Evolutionary conservation across 2,329 filamentous ascomycete genomes (phyloP), one percentile per base, ranked within the genome.

Genomic region (Cercospora janseana): DNA sequence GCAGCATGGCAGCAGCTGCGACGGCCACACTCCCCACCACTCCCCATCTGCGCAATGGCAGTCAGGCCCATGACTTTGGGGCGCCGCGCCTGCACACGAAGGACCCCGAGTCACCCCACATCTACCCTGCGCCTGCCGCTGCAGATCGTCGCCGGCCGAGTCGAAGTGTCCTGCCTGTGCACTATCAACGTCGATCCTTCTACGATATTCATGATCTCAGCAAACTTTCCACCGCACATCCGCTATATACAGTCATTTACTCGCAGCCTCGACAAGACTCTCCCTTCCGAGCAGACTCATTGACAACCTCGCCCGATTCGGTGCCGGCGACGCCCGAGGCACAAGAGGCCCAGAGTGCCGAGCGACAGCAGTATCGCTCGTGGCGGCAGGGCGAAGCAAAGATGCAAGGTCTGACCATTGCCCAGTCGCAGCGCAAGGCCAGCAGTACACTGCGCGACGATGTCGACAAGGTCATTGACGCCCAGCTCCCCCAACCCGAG

Each of bases 381-480:
- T 77, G 75, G 75, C 67, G 75, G 21, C 66, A 72, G 59, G 75
- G 75, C 13, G 72, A 76, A 51, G 72, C 73, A 4, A 70, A 69
- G 49, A 58, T 74, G 57, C 57, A 63, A 10, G 66, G 67, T 38
- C 57, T 60, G 67, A 68, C 58, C 53, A 71, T 66, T 60, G 66
- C 62, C 50, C 66, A 66, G 43, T 68, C 63, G 59, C 65, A 67
- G 44, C 58, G 64, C 24, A 54, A 52, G 23, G 64, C 60, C 56
- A 64, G 56, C 50, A 58, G 41, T 53, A 27, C 41, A 70, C 31
- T 69, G 7, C 58, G 61, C 15, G 23, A 57, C 12, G 69, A 71
- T 37, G 75, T 83, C 18, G 81, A 83, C 47, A 81, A 80, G 64
- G 78, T 80, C 34, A 83, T 85, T 53, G 79, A 84, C 65, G 82